Percentiles rank a stretch among this genome's conserved stretches.
These are phyloP conservation scores for Piromyces sp. DNA, from an alignment of 192 early-diverging fungal genomes.

Conservation along the genomic window DNA sequence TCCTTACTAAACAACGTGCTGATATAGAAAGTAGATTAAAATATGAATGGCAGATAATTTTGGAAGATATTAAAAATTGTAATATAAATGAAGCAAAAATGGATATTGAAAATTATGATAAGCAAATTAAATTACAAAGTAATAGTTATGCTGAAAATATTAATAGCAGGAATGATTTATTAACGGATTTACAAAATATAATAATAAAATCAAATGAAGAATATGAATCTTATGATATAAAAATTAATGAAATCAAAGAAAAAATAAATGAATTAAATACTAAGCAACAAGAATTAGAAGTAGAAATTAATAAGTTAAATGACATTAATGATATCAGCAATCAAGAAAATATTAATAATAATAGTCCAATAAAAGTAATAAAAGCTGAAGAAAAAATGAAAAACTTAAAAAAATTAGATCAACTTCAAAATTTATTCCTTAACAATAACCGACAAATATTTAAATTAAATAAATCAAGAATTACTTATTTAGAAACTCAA, in stretches of 20 bases:
- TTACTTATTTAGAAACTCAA: background rate
- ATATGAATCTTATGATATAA: background rate
- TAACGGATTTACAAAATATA: background rate
- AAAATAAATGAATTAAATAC: background rate
- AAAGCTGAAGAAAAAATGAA: background rate
- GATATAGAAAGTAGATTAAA: background rate
- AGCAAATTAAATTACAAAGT: background rate
- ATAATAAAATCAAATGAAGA: background rate
- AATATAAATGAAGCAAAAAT: background rate
- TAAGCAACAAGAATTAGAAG: background rate
- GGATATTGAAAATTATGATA: background rate
- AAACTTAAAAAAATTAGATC: background rate
- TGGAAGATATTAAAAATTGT: background rate
- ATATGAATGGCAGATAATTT: background rate
- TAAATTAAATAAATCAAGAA: background rate
- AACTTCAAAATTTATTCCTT: background rate
- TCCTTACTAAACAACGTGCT: background rate
- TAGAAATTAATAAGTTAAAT: background rate
- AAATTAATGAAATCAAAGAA: background rate
- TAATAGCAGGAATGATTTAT: background rate
- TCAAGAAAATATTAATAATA: background rate
- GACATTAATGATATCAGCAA: background rate
- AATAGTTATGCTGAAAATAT: background rate
- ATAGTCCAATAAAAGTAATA: background rate
- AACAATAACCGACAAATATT: background rate